Evolutionary conservation across 2,329 filamentous ascomycete species (phyloP), one percentile per base, ranked within the genome.

Genomic region (Calonectria henricotiae): DNA sequence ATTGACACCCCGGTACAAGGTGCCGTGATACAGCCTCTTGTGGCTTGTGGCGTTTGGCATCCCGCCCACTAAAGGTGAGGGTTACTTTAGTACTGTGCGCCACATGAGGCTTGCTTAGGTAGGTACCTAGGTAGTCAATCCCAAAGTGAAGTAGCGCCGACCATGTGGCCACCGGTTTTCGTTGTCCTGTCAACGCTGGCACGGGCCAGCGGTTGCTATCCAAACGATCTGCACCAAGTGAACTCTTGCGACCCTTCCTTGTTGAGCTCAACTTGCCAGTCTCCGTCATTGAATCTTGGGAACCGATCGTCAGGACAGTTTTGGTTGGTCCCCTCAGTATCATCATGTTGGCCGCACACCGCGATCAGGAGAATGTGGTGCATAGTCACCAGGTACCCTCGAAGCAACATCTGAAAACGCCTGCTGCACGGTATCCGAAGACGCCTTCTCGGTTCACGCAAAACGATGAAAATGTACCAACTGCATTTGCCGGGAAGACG

Each of bases 321-420:
- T 27, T 27, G n/a, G 32, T 39, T 25, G 7, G 43, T 43, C 17
- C 30, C 27, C 12, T 15, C 62, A 41, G 46, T 27, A 58, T 46
- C 71, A 77, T 72, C 62, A 97, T 95, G 94, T 87, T 94, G 80
- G 93, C 93, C 71, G 88, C 92, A 79, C 90, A 92, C 79, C 89
- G 91, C 77, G 93, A 98, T 82, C 94, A 98, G 84, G 95, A 98
- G 83, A 98, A 98, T 83, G 84, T 94, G 81, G 89, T 94, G 77
- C 91, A 94, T 80, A 89, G 88, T 74, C 93, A 93, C 80, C 94
- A 95, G 80, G 88, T 91, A 27, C 89, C 91, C 15, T 87, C 90
- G 17, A 98, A 97, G 82, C 91, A 87, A 79, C 92, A 94, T 75
- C 90, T 93, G 66, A 97, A 96, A 84, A 98, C 95, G 32, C 95